Conservation (phyloP, 31 red algal species). For the Asparagopsis taxiformis region DNA sequence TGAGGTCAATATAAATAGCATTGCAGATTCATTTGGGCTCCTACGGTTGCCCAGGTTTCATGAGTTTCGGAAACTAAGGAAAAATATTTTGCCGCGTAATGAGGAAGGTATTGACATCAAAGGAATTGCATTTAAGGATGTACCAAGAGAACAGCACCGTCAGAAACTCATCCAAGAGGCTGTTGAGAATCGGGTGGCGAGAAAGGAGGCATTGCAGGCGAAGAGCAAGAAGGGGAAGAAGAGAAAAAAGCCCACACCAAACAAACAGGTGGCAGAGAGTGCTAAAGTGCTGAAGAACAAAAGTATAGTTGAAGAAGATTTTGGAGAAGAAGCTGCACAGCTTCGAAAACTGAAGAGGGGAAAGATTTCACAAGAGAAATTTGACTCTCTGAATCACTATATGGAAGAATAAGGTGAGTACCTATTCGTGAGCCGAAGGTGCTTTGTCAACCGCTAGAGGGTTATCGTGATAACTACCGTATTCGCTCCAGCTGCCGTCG, state of each 20-base stretch:
- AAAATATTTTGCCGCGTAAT: constrained; percentile 37
- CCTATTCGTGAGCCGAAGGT: not conserved
- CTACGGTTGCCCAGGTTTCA: constrained; percentile 73
- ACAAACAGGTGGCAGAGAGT: not conserved
- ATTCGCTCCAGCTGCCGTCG: constrained; percentile 92
- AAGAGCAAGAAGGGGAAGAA: constrained; percentile 59
- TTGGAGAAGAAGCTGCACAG: constrained; percentile 51
- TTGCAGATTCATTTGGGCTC: constrained; percentile 56
- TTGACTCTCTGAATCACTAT: constrained; percentile 36
- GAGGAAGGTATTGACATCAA: constrained; percentile 38
- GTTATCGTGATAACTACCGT: constrained; percentile 30
- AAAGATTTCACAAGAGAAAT: constrained; percentile 51
- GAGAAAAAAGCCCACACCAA: constrained; percentile 21
- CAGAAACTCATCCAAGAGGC: constrained; percentile 42
- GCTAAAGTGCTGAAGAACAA: constrained; percentile 4
- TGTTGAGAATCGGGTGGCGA: constrained; percentile 17
- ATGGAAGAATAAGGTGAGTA: not conserved
- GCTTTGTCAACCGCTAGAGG: constrained; percentile 7
- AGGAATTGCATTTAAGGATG: constrained; percentile 65
- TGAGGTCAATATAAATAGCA: constrained; percentile 57
- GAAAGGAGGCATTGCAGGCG: constrained; percentile 23
- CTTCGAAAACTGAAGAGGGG: constrained; percentile 69
- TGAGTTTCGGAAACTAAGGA: constrained; percentile 64
- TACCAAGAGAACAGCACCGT: constrained; percentile 46
- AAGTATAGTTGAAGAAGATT: constrained; percentile 29